phyloP scores from a whole-genome alignment of 495 filamentous ascomycete species.

The Jackrogersella minutella region DNA sequence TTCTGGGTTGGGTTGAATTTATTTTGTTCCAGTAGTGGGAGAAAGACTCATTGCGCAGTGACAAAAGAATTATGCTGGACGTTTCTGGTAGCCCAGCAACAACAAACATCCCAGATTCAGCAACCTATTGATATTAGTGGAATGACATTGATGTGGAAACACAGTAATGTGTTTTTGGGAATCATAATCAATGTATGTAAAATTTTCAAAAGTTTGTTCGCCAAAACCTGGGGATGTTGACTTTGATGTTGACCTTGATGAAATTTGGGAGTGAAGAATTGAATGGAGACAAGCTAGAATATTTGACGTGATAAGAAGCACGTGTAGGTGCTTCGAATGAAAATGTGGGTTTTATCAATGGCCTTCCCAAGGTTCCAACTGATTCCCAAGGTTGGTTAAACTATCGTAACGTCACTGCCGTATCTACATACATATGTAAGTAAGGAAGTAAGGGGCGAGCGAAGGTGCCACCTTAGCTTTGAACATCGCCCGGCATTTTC shows the following conservation, averaged over 20 bases:
- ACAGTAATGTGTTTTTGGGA: background rate
- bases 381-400: background rate
- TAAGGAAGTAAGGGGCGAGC: conserved; percentile 1
- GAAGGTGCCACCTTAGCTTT: conserved; percentile 1
- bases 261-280: background rate
- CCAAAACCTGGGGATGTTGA: background rate
- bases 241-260: background rate
- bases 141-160: background rate
- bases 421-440: conserved; percentile 9
- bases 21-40: too few species aligned
- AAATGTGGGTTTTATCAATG: conserved; percentile 2
- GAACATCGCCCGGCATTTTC: too few species aligned
- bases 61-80: background rate
- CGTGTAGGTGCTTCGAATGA: background rate
- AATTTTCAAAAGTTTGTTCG: background rate
- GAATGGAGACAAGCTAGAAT: background rate
- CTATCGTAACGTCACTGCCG: conserved; percentile 1
- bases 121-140: background rate
- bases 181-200: background rate
- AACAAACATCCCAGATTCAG: background rate
- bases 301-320: background rate
- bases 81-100: background rate
- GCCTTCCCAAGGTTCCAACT: too few species aligned
- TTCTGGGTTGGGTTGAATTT: background rate
- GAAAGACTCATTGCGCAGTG: background rate